Evolutionary conservation across 208 protist genomes (phyloP), one percentile per base, ranked within the genome.

Genomic region (Acanthamoeba polyphaga): DNA sequence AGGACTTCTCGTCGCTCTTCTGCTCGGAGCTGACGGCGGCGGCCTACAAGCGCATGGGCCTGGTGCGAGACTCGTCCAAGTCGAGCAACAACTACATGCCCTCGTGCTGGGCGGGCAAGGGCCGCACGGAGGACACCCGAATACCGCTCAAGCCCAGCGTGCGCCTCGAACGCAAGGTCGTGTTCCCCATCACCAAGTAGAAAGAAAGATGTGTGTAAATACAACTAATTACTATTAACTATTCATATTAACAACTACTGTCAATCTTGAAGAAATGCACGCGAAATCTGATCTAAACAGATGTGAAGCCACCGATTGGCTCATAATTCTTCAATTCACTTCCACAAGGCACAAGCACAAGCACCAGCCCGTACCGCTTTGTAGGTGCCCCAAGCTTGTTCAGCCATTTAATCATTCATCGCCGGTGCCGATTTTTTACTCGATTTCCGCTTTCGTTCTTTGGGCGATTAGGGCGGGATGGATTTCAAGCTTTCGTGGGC

Each of bases 61-160:
- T 92, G n/a, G 13, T 92, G 38, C 68, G 27, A 0, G 85, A 66
- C 12, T 19, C 55, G 32, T 66, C 55, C 17, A 92, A 92, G 64
- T 68, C 85, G 64, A 76, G 60, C 55, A 92, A 92, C 64, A 92
- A 92, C 85, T 92, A 92, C 64, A 49, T 92, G 85, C 85, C 85
- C 85, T 76, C 60, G 22, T 76, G 85, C 55, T 92, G 85, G 85
- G 85, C 85, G 55, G 85, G 85, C 58, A 92, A 92, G 58, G 76
- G 76, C 27, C 76, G 76, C 27, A 60, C 76, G 3, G 76, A 85
- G 76, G 49, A 85, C 49, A 85, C 46, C 38, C 76, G 76, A 22
- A 58, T 85, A 27, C 76, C 76, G 27, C 76, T 85, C 46, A 22
- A 32, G 19, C 46, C 76, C 76, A 34, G 55, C 24, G 76, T 60